Base-by-base conservation (phyloP, 768 basidiomycete genomes). In the Daedalea quercina region DNA sequence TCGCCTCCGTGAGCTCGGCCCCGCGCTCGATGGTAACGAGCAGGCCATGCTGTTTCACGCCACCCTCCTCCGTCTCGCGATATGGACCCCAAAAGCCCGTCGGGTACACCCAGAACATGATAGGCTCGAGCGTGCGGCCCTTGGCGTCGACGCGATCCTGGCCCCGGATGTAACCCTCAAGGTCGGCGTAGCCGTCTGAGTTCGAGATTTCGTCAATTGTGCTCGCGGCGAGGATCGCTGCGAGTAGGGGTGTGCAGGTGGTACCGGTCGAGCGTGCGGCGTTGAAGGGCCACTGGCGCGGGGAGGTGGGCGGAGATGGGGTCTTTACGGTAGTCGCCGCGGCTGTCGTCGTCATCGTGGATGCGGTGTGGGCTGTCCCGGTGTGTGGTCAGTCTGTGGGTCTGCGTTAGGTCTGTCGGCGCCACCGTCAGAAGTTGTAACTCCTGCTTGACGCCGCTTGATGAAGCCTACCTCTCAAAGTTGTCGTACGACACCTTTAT, bases 41-140 rank as follows among this genome's bases (percentile, higher is more conserved):
- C 25, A 50, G 34, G 33, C 54, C 57, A 24, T 58, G 54, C 37
- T 50, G 47, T 47, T 53, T 43, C 11, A 55, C 20, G 3, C 25
- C 22, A 31, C 57, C 57, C 15, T 50, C 57, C 11, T 55, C 54
- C 26, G 43, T 47, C n/a, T 13, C 22, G 47, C 46, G 57, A 34
- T 37, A 50, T 2, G 57, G 57, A 17, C 57, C 57, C 25, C 43
- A n/a, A 24, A 44, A 19, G 12, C 57, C 54, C 44, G 47, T 53
- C 28, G 57, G 51, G 44, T 58, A 54, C n/a, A 52, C 35, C 46
- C 62, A 54, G 47, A 57, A 51, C 8, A 48, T 52, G 31, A 47
- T n/a, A 19, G 53, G 50, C 42, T 34, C 9, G 13, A 17, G 33
- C 24, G 28, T 54, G 34, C 25, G 41, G 12, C 28, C 57, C 1